Conservation (phyloP, 2,329 filamentous ascomycete species). For the Fusarium pseudocircinatum region DNA sequence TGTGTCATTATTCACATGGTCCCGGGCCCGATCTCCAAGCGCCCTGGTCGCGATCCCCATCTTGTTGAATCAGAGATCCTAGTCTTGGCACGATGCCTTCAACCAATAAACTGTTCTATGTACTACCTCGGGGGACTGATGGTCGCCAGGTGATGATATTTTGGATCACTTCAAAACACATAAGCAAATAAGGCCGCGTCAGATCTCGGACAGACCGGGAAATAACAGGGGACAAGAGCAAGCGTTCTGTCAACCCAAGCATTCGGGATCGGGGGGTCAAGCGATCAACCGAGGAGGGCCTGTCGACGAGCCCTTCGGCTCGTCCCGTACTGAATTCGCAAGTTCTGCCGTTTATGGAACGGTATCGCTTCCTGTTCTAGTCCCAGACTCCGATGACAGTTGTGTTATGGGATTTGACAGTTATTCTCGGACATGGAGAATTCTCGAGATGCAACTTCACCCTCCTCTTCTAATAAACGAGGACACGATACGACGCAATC, state of each 20-base stretch:
- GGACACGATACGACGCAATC: conserved; percentile 20
- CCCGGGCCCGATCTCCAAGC: conserved; percentile 25
- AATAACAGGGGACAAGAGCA: conserved; percentile 23
- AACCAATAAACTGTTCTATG: conserved; percentile 5
- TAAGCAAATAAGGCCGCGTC: conserved; percentile 11
- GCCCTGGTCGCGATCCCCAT: conserved; percentile 27
- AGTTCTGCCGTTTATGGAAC: conserved; percentile 37
- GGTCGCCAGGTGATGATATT: not conserved
- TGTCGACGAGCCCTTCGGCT: conserved; percentile 38
- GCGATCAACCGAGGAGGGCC: conserved; percentile 27
- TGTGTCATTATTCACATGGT: conserved; percentile 38
- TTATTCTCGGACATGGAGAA: conserved; percentile 31
- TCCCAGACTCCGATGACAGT: conserved; percentile 14
- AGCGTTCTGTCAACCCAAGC: conserved; percentile 29
- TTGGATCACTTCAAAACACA: conserved; percentile 3
- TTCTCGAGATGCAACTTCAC: conserved; percentile 19
- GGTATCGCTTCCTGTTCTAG: conserved; percentile 19
- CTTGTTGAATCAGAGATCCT: conserved; percentile 28
- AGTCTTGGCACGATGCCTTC: conserved; percentile 1
- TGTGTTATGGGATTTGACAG: conserved; percentile 17
- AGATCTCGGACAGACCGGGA: conserved; percentile 17
- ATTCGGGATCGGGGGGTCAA: conserved; percentile 32
- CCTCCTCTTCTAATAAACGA: conserved; percentile 17
- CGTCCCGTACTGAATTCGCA: conserved; percentile 42
- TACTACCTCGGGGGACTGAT: not conserved